A percentile compares a stretch with the other conserved stretches of the same genome.
phyloP scores from a whole-genome alignment of 352 stramenopile genomes.

The Phytopythium sindhum region DNA sequence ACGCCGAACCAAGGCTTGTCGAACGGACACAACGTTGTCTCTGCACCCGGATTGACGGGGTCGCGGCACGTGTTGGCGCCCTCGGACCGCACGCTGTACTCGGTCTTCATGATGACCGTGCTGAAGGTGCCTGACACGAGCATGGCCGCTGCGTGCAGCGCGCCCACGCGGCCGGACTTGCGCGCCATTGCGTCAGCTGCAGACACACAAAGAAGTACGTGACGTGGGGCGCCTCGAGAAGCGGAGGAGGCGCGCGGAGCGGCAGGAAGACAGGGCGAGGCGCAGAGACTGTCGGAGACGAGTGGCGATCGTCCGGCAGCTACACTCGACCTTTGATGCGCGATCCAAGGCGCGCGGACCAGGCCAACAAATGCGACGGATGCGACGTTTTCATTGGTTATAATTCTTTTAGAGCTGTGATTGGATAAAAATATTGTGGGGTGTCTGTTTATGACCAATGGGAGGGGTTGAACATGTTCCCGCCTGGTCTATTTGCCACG shows the following conservation, averaged over 20 bases:
- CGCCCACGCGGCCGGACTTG: conserved; percentile 27
- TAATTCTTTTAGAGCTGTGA: neutral
- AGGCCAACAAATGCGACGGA: neutral
- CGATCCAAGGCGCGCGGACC: neutral
- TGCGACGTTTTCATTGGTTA: neutral
- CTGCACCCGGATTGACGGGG: conserved; percentile 21
- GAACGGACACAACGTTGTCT: conserved; percentile 63
- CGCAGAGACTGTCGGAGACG: neutral
- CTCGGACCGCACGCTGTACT: conserved; percentile 63
- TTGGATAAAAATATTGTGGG: too few species aligned
- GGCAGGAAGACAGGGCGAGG: neutral
- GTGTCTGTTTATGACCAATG: neutral
- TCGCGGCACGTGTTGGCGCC: conserved; percentile 53
- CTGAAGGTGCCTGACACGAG: conserved; percentile 81
- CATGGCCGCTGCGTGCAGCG: conserved; percentile 60
- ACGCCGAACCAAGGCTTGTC: conserved; percentile 86
- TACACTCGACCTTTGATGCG: conserved; percentile 1
- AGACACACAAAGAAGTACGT: neutral
- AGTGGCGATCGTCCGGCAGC: neutral
- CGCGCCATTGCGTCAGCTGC: neutral
- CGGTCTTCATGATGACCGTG: conserved; percentile 84
- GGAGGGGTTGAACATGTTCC: neutral
- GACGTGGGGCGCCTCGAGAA: too few species aligned
- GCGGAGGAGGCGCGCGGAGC: too few species aligned
- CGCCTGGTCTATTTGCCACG: neutral